Percentiles rank a stretch among this genome's conserved stretches.
These are phyloP conservation scores for Allium sativum DNA, from an alignment of 106 monocot genomes.

Conservation along the genomic window DNA sequence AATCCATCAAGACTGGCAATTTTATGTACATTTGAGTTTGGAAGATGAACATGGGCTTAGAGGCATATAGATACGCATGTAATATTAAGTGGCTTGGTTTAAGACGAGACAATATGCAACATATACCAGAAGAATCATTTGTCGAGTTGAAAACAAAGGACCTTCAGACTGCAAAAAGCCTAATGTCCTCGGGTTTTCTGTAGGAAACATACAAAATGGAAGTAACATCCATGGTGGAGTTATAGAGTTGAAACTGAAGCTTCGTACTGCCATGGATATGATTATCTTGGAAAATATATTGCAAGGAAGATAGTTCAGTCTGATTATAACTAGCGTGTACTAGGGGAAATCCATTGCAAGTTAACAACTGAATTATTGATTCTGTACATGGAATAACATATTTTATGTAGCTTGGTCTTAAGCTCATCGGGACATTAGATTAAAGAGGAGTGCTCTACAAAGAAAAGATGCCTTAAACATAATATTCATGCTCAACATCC, in stretches of 20 bases:
- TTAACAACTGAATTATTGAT: too few relatives aligned
- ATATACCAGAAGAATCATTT: too few relatives aligned
- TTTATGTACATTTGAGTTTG: conserved; percentile 84
- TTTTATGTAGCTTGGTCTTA: too few relatives aligned
- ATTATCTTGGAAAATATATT: conserved; percentile 68
- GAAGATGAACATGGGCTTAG: conserved; percentile 82
- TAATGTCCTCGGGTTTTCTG: conserved; percentile 60
- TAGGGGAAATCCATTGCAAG: background rate
- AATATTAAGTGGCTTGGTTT: too few relatives aligned
- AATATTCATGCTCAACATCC: too few relatives aligned
- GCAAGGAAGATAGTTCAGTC: conserved; percentile 65
- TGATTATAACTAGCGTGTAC: conserved; percentile 43
- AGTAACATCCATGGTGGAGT: conserved; percentile 49
- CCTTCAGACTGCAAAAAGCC: conserved; percentile 66
- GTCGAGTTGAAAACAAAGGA: conserved; percentile 12
- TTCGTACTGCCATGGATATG: conserved; percentile 65
- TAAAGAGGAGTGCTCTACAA: too few relatives aligned
- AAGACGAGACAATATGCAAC: too few relatives aligned
- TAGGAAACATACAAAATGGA: conserved; percentile 52
- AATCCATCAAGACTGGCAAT: conserved; percentile 90
- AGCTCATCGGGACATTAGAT: too few relatives aligned
- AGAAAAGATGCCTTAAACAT: too few relatives aligned
- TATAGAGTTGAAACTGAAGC: conserved; percentile 67
- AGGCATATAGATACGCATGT: conserved; percentile 61
- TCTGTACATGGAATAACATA: too few relatives aligned